phyloP scores from a whole-genome alignment of 768 basidiomycete genomes.

The Lactarius sanguifluus region DNA sequence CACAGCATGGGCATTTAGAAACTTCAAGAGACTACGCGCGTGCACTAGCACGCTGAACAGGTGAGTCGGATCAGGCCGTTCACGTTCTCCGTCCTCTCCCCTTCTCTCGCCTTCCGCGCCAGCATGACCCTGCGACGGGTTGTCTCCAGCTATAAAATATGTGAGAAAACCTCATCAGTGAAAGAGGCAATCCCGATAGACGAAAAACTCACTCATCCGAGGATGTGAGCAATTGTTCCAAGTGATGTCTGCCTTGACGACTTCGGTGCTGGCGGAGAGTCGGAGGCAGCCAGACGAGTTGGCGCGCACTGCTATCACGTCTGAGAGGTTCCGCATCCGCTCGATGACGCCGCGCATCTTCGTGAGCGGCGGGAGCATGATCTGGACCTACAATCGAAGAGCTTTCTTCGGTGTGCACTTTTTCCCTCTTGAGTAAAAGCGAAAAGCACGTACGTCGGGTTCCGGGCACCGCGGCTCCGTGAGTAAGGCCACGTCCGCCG shows the following conservation, averaged over 20 bases:
- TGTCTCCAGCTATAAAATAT: slow-evolving; percentile 25
- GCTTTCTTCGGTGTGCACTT: not conserved
- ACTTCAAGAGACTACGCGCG: slow-evolving; percentile 74
- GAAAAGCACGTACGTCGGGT: slow-evolving; percentile 60
- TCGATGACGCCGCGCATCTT: slow-evolving; percentile 81
- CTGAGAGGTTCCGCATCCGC: slow-evolving; percentile 66
- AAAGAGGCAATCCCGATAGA: not conserved
- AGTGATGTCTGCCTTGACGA: slow-evolving; percentile 73
- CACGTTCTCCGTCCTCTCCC: slow-evolving; percentile 28
- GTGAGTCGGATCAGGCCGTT: slow-evolving; percentile 50
- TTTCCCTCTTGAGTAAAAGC: not conserved
- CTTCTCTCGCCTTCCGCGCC: slow-evolving; percentile 39
- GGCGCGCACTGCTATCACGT: slow-evolving; percentile 65
- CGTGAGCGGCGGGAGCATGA: slow-evolving; percentile 70
- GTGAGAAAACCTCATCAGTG: not conserved
- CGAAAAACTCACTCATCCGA: slow-evolving; percentile 41
- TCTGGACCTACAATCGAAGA: slow-evolving; percentile 57
- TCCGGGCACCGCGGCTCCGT: slow-evolving; percentile 83
- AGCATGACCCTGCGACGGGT: slow-evolving; percentile 27
- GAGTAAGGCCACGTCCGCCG: slow-evolving; percentile 67
- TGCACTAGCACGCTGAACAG: slow-evolving; percentile 69
- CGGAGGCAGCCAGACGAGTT: slow-evolving; percentile 59
- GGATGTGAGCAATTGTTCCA: slow-evolving; percentile 78
- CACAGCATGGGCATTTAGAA: slow-evolving; percentile 76
- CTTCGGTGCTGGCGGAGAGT: slow-evolving; percentile 63